These are phyloP conservation scores for Sabuloglossum arenarium DNA, from an alignment of 495 filamentous ascomycete species.

Conservation along the genomic window DNA sequence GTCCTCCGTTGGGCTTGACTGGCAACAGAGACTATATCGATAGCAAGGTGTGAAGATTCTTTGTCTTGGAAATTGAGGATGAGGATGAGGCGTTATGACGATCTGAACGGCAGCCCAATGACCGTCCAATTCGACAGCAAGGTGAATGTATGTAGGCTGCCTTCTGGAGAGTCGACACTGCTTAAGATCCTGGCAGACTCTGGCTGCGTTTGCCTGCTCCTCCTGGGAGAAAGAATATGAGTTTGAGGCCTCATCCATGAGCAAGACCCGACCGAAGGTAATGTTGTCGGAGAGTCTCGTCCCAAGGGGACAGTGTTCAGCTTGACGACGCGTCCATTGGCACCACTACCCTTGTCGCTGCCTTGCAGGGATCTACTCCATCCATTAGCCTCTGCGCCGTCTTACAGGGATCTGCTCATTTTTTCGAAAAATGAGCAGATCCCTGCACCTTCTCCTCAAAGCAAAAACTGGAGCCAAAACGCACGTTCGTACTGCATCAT, in stretches of 20 bases:
- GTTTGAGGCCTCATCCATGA: neutral
- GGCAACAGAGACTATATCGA: neutral
- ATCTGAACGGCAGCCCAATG: neutral
- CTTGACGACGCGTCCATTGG: neutral
- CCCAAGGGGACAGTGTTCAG: neutral
- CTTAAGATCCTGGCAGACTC: neutral
- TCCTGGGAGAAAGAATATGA: neutral
- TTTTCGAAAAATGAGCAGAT: neutral
- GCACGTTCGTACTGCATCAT: too few species aligned
- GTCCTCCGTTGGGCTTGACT: too few species aligned
- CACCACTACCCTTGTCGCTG: neutral
- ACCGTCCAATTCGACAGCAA: neutral
- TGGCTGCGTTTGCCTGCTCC: neutral
- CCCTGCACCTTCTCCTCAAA: neutral
- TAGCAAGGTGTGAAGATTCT: neutral
- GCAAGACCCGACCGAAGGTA: neutral
- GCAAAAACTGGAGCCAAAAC: too few species aligned
- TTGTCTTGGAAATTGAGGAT: neutral
- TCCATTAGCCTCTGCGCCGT: neutral
- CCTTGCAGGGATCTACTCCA: neutral
- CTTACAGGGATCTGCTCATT: neutral
- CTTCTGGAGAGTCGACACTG: neutral
- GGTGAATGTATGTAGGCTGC: neutral
- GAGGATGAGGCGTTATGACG: neutral
- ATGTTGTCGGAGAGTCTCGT: neutral